Evolutionary conservation across 495 filamentous ascomycete species (phyloP).

Genomic region (Neurospora pannonica): DNA sequence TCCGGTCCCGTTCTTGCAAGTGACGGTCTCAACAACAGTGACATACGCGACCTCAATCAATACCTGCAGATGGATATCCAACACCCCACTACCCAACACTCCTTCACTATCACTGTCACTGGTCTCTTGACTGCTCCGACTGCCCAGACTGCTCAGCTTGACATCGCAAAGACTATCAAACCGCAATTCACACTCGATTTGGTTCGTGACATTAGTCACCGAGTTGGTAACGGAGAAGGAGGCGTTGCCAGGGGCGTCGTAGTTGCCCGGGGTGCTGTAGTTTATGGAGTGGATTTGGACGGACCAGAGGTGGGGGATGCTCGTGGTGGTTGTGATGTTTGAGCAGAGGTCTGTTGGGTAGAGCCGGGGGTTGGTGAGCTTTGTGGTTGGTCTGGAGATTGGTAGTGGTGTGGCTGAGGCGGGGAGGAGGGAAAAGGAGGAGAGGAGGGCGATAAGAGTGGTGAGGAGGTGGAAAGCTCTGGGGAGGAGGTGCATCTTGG

Average conservation of each 20-base stretch:
- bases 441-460: not conserved
- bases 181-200: not conserved
- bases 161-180: slow-evolving; percentile 3
- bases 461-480: not conserved
- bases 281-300: not conserved
- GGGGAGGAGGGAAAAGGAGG: not conserved
- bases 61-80: not conserved
- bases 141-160: not conserved
- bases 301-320: slow-evolving; percentile 1
- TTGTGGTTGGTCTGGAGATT: not conserved
- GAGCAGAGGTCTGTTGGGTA: not conserved
- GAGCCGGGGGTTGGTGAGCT: not conserved
- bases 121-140: no score
- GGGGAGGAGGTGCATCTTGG: not conserved
- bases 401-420: not conserved
- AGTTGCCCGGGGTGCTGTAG: not conserved
- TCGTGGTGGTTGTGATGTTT: not conserved
- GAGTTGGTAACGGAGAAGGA: slow-evolving; percentile 1
- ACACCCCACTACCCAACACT: not conserved
- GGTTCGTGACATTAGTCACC: not conserved
- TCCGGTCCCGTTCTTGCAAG: not conserved
- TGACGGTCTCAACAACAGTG: not conserved
- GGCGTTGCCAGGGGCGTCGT: not conserved
- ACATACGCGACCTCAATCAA: not conserved
- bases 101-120: no score